A percentile compares a stretch with the other conserved stretches of the same genome.
These are phyloP conservation scores for Hanseniaspora guilliermondii DNA, from an alignment of 805 yeast species.

Conservation along the genomic window DNA sequence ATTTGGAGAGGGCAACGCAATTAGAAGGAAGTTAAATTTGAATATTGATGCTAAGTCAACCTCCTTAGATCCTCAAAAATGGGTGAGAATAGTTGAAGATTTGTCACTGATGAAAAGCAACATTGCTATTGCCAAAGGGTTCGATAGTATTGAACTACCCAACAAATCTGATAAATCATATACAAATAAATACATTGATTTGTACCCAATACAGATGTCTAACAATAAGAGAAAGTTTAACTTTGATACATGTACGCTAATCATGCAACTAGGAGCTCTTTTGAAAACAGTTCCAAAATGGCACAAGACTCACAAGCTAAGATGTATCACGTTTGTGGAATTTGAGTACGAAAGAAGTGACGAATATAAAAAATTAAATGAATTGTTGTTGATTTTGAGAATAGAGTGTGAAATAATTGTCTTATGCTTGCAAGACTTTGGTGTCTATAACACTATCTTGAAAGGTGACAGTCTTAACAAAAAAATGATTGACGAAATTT, in stretches of 20 bases:
- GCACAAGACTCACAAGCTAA: constrained; percentile 59
- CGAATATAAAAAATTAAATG: constrained; percentile 50
- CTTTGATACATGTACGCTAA: constrained; percentile 89
- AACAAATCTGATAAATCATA: constrained; percentile 22
- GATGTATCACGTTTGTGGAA: constrained; percentile 89
- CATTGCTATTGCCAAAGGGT: constrained; percentile 88
- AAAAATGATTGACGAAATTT: constrained; percentile 37
- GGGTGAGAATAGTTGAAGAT: constrained; percentile 91
- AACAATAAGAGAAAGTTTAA: constrained; percentile 75
- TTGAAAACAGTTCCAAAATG: constrained; percentile 86
- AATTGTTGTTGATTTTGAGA: constrained; percentile 61
- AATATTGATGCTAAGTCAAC: constrained; percentile 71
- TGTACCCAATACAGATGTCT: constrained; percentile 95
- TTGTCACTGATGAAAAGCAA: constrained; percentile 76
- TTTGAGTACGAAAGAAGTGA: constrained; percentile 52
- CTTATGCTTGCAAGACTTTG: constrained; percentile 46
- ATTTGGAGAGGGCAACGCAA: constrained; percentile 1
- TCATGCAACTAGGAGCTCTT: constrained; percentile 86
- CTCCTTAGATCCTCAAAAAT: constrained; percentile 55
- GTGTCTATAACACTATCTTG: constrained; percentile 62
- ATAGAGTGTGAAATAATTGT: constrained; percentile 75
- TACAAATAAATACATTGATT: constrained; percentile 52
- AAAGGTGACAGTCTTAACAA: constrained; percentile 44
- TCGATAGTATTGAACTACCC: constrained; percentile 57
- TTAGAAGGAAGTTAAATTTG: constrained; percentile 22